Evolutionary conservation across 177 flowering plant species (phyloP).

Genomic region (Vitis hybrid): DNA sequence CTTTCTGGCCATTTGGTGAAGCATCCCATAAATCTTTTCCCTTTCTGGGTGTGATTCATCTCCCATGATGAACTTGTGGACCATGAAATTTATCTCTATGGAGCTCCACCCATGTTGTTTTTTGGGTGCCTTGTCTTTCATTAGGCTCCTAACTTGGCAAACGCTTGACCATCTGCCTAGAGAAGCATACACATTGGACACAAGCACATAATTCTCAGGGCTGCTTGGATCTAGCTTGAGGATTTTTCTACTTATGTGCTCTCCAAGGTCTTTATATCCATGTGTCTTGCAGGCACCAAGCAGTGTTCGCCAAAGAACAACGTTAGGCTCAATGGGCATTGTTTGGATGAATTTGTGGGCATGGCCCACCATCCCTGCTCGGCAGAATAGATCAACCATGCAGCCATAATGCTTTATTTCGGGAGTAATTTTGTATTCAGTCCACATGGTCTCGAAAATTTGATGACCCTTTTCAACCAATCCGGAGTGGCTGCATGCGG

Average conservation of each 20-base stretch:
- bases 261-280: constrained; percentile 9
- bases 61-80: constrained; percentile 22
- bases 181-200: constrained; percentile 16
- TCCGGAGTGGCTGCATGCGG: constrained; percentile 15
- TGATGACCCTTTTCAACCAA: constrained; percentile 8
- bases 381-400: constrained; percentile 14
- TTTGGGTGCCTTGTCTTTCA: constrained; percentile 11
- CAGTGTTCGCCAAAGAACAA: constrained; percentile 9
- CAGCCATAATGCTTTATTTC: constrained; percentile 12
- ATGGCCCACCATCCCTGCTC: constrained; percentile 4
- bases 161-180: constrained; percentile 14
- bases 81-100: constrained; percentile 17
- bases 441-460: constrained; percentile 5
- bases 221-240: constrained; percentile 11
- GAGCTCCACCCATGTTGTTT: constrained; percentile 23
- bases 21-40: constrained; percentile 3
- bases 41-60: constrained; percentile 17
- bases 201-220: constrained; percentile 12
- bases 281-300: constrained; percentile 12
- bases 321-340: constrained; percentile 15
- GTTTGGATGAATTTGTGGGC: constrained; percentile 6
- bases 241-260: not conserved
- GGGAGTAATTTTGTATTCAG: constrained; percentile 5
- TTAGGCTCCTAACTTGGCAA: constrained; percentile 7
- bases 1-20: constrained; percentile 5